Percentiles rank a stretch among this genome's conserved stretches.
Conservation (phyloP, 1,284 basidiomycete species). For the Malassezia sp. region DNA sequence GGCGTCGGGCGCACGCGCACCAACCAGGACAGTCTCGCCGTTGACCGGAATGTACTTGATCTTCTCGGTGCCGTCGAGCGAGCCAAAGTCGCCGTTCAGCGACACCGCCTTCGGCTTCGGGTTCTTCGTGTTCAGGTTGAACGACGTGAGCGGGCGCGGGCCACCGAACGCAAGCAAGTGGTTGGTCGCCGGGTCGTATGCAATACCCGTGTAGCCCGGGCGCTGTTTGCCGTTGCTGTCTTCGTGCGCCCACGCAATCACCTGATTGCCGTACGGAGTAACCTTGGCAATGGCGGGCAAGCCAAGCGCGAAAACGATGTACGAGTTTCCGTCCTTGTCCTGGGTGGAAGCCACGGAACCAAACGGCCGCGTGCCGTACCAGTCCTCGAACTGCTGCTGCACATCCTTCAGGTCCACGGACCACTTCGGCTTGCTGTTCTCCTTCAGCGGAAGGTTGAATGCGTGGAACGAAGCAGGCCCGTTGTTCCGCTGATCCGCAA, state of each 20-base stretch:
- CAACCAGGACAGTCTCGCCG: constrained; percentile 24
- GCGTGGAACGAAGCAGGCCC: constrained; percentile 38
- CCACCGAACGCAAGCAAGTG: constrained; percentile 35
- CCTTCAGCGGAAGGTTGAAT: constrained; percentile 30
- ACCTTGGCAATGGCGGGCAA: constrained; percentile 40
- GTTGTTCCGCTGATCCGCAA: constrained; percentile 21
- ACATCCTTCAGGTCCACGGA: constrained; percentile 27
- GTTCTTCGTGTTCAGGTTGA: constrained; percentile 19
- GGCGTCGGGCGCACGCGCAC: constrained; percentile 34
- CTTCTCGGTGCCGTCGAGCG: constrained; percentile 32
- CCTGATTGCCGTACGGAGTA: constrained; percentile 23
- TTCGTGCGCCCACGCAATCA: constrained; percentile 27
- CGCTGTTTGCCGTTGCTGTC: constrained; percentile 31
- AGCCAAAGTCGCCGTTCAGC: constrained; percentile 32
- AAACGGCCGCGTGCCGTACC: constrained; percentile 30
- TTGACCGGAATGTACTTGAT: constrained; percentile 21
- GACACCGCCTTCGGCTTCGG: constrained; percentile 21
- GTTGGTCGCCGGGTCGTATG: constrained; percentile 29
- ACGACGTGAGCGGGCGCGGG: constrained; percentile 34
- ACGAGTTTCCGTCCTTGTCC: constrained; percentile 37
- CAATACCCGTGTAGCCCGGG: constrained; percentile 39
- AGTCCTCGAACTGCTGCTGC: constrained; percentile 24
- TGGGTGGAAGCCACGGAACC: constrained; percentile 38
- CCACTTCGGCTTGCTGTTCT: constrained; percentile 26
- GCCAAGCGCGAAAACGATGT: constrained; percentile 40